Base-by-base conservation (phyloP, 306 rosid genomes). In the Herpetospermum pedunculosum region DNA sequence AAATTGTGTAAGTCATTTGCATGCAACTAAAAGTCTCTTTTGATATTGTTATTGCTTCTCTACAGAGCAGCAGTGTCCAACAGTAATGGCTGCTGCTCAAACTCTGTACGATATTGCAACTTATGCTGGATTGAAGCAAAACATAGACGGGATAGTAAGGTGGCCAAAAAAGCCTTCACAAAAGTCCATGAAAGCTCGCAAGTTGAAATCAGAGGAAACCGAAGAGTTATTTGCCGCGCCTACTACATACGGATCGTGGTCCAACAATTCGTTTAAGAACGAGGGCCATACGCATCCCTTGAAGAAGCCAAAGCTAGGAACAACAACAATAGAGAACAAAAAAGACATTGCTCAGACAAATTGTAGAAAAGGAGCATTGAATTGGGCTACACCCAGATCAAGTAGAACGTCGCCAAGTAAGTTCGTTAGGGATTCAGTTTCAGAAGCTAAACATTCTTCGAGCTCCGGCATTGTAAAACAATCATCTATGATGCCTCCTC, bases 121-220 rank as follows among this genome's bases (percentile, higher is more conserved):
- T 58, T 50, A 3, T 3, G 21, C 87, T 9, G n/a, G 87, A 53
- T 76, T 4, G 5, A 84, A 76, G 84, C 86, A 52, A 72, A 87
- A 76, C 75, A 74, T 84, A 72, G 85, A 83, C 60, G 90, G 90
- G 80, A 81, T 77, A 60, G 55, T 88, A 53, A 86, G 83, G 72
- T 91, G 96, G 97, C 90, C 86, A 49, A 89, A 90, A 79, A 95
- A 89, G 80, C 76, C 96, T 74, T 85, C 90, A 28, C 95, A 87
- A 12, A 95, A 95, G 84, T 73, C 81, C 78, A 77, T 83, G 88
- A 91, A 84, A 83, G 83, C 90, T 69, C 85, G 89, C 83, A 85
- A 83, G 73, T 76, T 80, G 77, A 95, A 87, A 71, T 76, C 88
- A 60, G 91, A 82, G 76, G 92, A 88, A 84, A 78, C 79, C 1